Base-by-base conservation (phyloP, 164 flowering plant species). In the Chimonanthus praecox region DNA sequence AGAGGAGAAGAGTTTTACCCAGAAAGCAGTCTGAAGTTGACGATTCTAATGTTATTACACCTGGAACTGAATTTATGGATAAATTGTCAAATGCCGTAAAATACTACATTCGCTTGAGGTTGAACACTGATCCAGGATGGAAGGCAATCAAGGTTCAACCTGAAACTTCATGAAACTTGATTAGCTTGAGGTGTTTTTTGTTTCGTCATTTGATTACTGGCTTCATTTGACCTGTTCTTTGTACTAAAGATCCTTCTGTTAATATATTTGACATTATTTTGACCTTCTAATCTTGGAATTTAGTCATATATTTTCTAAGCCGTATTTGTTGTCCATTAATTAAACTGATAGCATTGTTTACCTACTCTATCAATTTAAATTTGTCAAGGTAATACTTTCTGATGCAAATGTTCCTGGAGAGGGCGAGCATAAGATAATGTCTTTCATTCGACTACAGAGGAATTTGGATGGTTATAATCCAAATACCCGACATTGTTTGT, bases 371-470 rank as follows among this genome's bases (percentile, higher is more conserved):
- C 58, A 10, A 10, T 51, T 51, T 15, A 51, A 10, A 51, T 51
- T 54, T 54, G 60, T 33, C 33, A 54, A 86, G 88, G 91, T 85
- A 1, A 85, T 88, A 43, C 74, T 86, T 0, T 88, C 88, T 5
- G 88, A 87, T 76, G 80, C 85, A 0, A 88, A 81, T 77, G 85
- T 82, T 68, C 89, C 88, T 16, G 91, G 91, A 1, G 89, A 88
- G 62, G 91, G 91, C 15, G 88, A 88, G 20, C 90, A 87, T 48
- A 87, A 85, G 71, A 83, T 85, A 4, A 85, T 88, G 84, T 80
- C 83, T 0, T 85, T 78, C 44, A 85, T 88, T 2, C 82, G 90
- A 13, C 73, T 69, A 0, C 90, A 85, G 46, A 72, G 92, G 2
- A 71, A 60, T 16, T 74, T 47, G 44, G 54, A 74, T 6, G 74